Base-by-base conservation (phyloP, 1,284 basidiomycete genomes). In the Ceratobasidium sp. region DNA sequence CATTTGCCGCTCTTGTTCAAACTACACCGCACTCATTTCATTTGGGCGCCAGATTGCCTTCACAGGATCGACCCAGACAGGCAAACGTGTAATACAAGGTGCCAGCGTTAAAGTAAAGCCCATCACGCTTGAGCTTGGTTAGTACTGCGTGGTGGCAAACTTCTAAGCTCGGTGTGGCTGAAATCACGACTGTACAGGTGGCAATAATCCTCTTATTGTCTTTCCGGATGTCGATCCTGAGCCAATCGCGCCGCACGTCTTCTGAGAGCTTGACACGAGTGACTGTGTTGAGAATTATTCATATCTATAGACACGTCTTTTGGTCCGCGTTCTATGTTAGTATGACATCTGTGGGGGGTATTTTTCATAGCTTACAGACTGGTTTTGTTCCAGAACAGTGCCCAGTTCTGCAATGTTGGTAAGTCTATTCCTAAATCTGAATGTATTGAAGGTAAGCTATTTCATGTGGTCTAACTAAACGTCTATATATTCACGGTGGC, bases 371-470 rank as follows among this genome's bases (percentile, higher is more conserved):
- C 14, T 18, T 16, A n/a, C 18, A 8, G 18, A 11, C 11, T 38
- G 35, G 35, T 30, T 11, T 13, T 28, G 23, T 46, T 50, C 41
- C 41, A 70, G 67, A 70, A 70, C 50, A 70, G 58, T 43, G 67
- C 67, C 11, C 67, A 70, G 35, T 70, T 70, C 46, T 70, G 67
- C 32, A 70, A 70, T 59, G 67, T 54, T 32, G 67, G 67, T 70
- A 41, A 43, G 63, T 67, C 43, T 26, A 9, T 28, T 43, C 52
- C 28, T 11, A 5, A 16, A 54, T 2, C 5, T n/a, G 11, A 46
- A 23, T 9, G 1, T 14, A 55, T 8, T n/a, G 4, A 11, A 38
- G 11, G 35, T 38, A 11, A 30, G 47, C 28, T n/a, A 30, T 23
- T 43, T 38, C 16, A 32, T 32, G 47, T 1, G 30, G 9, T 41